A percentile compares a stretch with the other conserved stretches of the same genome.
Conservation (phyloP, 2,329 filamentous ascomycete genomes). For the Alternaria conjuncta region DNA sequence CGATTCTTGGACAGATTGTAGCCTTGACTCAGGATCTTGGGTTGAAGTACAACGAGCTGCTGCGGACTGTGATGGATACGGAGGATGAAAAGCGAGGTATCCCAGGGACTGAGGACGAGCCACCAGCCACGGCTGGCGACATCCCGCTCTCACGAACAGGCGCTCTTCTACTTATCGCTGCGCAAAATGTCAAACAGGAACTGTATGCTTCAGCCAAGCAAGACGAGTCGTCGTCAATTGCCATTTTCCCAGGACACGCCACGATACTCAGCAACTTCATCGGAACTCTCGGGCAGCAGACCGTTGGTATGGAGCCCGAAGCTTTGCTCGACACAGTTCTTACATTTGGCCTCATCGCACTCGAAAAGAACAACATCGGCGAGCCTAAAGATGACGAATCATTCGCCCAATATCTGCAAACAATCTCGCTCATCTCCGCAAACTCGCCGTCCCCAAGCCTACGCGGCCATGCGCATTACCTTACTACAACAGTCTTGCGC, state of each 20-base stretch:
- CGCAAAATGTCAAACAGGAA: slow-evolving; percentile 57
- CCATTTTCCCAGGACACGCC: slow-evolving; percentile 62
- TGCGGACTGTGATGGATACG: slow-evolving; percentile 52
- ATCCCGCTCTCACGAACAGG: slow-evolving; percentile 64
- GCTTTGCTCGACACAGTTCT: slow-evolving; percentile 62
- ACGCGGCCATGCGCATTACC: slow-evolving; percentile 57
- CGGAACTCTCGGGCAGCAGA: slow-evolving; percentile 46
- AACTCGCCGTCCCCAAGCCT: slow-evolving; percentile 57
- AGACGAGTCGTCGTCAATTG: slow-evolving; percentile 46
- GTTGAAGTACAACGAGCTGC: slow-evolving; percentile 56
- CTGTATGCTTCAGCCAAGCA: slow-evolving; percentile 54
- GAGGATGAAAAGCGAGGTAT: slow-evolving; percentile 50
- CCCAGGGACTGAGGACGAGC: slow-evolving; percentile 61
- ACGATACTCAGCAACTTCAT: slow-evolving; percentile 60
- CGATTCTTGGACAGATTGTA: slow-evolving; percentile 74
- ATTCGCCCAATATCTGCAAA: slow-evolving; percentile 61
- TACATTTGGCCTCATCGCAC: slow-evolving; percentile 58
- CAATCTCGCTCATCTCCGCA: slow-evolving; percentile 56
- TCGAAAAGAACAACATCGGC: slow-evolving; percentile 54
- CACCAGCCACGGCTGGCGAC: slow-evolving; percentile 58
- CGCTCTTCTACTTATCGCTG: slow-evolving; percentile 60
- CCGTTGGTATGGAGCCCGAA: slow-evolving; percentile 52
- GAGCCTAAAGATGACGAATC: slow-evolving; percentile 57
- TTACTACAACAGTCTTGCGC: slow-evolving; percentile 58
- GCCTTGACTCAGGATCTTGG: slow-evolving; percentile 67